Evolutionary conservation across 768 basidiomycete genomes (phyloP).

Genomic region (Pisolithus marmoratus): DNA sequence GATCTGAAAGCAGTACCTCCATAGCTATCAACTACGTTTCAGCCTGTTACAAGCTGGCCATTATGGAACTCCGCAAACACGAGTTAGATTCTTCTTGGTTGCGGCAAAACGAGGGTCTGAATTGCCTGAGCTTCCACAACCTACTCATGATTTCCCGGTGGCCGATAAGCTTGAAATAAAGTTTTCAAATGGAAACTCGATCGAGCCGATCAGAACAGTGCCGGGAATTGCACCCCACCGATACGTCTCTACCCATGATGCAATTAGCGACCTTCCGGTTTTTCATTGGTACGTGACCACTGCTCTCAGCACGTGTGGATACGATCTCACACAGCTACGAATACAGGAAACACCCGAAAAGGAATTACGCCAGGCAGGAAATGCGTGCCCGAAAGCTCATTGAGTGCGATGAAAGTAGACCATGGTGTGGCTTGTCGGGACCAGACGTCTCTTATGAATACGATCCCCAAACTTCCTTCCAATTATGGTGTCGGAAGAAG

Average conservation of each 20-base stretch:
- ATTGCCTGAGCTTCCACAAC: conserved; percentile 37
- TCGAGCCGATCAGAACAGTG: conserved; percentile 41
- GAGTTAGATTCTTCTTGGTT: conserved; percentile 46
- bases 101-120: conserved; percentile 32
- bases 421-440: conserved; percentile 29
- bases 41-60: conserved; percentile 42
- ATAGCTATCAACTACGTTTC: conserved; percentile 41
- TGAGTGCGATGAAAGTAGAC: conserved; percentile 31
- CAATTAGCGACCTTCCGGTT: conserved; percentile 63
- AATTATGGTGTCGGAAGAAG: conserved; percentile 40
- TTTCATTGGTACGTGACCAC: conserved; percentile 60
- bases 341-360: conserved; percentile 21
- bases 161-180: conserved; percentile 45
- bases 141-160: conserved; percentile 38
- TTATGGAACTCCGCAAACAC: conserved; percentile 41
- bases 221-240: conserved; percentile 51
- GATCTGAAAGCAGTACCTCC: neutral
- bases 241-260: conserved; percentile 61
- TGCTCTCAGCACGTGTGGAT: neutral
- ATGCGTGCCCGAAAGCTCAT: conserved; percentile 24
- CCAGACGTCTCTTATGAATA: conserved; percentile 27
- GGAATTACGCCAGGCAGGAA: conserved; percentile 4
- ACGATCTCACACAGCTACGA: neutral
- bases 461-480: conserved; percentile 36
- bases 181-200: conserved; percentile 34